Conservation (phyloP, 208 protist species). For the Leishmania tarentolae region DNA sequence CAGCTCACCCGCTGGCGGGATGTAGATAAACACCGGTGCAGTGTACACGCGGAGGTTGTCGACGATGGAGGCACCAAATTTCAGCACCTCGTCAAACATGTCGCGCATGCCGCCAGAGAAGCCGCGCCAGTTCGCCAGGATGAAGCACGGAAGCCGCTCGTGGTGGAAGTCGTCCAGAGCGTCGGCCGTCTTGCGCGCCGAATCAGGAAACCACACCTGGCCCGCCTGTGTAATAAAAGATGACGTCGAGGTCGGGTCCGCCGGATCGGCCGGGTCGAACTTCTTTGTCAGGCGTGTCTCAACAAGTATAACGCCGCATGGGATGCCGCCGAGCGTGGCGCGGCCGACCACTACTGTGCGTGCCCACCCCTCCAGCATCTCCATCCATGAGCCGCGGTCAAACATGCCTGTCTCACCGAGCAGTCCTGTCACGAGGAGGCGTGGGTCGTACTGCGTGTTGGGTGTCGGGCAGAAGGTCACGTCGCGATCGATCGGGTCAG, state of each 20-base stretch:
- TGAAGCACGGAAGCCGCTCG: slow-evolving; percentile 97
- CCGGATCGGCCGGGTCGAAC: slow-evolving; percentile 95
- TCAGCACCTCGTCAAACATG: slow-evolving; percentile 99
- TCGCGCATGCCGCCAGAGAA: slow-evolving; percentile 99
- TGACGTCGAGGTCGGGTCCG: slow-evolving; percentile 84
- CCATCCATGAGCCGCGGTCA: slow-evolving; percentile 90
- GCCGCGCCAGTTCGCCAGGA: slow-evolving; percentile 99
- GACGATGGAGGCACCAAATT: slow-evolving; percentile 99
- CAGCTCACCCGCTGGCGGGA: slow-evolving; percentile 96
- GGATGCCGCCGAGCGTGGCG: slow-evolving; percentile 97
- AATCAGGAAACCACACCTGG: slow-evolving; percentile 98
- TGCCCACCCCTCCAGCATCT: slow-evolving; percentile 96
- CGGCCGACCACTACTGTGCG: slow-evolving; percentile 96
- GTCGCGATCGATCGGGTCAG: slow-evolving; percentile 80
- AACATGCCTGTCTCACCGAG: slow-evolving; percentile 77
- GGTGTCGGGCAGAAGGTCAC: slow-evolving; percentile 70
- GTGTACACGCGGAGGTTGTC: slow-evolving; percentile 96
- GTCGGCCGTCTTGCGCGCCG: slow-evolving; percentile 98
- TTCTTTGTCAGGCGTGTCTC: slow-evolving; percentile 96
- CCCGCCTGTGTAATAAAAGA: slow-evolving; percentile 84
- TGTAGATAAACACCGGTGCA: slow-evolving; percentile 97
- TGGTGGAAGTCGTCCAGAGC: slow-evolving; percentile 97
- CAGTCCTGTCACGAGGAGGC: slow-evolving; percentile 71
- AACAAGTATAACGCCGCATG: slow-evolving; percentile 97
- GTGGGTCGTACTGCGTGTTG: slow-evolving; percentile 84